phyloP scores from a whole-genome alignment of 441 rosid species.

The Oxalis stricta region DNA sequence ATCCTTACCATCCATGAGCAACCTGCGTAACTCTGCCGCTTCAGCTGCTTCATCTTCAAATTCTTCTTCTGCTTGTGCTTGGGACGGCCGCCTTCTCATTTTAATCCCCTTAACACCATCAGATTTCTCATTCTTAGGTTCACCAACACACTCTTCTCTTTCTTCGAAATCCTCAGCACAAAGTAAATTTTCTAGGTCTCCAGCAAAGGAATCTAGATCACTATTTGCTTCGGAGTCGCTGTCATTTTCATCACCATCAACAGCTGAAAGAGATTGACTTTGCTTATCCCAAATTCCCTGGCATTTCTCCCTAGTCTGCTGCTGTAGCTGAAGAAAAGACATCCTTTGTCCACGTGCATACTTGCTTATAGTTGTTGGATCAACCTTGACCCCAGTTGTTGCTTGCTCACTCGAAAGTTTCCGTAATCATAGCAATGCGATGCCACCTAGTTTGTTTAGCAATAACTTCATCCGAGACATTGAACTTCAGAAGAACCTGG shows the following conservation, averaged over 20 bases:
- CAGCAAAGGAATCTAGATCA: constrained; percentile 98
- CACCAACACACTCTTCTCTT: constrained; percentile 53
- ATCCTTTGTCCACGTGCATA: constrained; percentile 99
- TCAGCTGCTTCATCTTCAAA: constrained; percentile 96
- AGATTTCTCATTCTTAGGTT: constrained; percentile 53
- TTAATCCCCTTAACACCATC: constrained; percentile 87
- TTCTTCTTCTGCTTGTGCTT: constrained; percentile 84
- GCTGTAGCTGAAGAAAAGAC: constrained; percentile 98
- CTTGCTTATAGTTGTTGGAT: constrained; percentile 84
- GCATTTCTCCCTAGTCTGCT: constrained; percentile 97
- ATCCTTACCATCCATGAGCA: constrained; percentile 90
- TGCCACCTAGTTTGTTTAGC: constrained; percentile 98
- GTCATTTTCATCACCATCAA: constrained; percentile 75
- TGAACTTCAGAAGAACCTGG: constrained; percentile 92
- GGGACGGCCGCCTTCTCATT: constrained; percentile 80
- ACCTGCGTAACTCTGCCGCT: constrained; percentile 81
- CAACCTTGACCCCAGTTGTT: constrained; percentile 91
- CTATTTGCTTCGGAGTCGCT: constrained; percentile 95
- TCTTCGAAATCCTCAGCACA: constrained; percentile 93
- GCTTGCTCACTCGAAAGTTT: constrained; percentile 99
- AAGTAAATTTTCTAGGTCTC: constrained; percentile 93
- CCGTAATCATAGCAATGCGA: constrained; percentile 98
- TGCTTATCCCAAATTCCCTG: constrained; percentile 99
- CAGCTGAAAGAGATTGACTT: constrained; percentile 70
- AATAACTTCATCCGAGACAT: constrained; percentile 81